Base-by-base conservation (phyloP, 495 filamentous ascomycete genomes). In the Lentithecium fluviatile region DNA sequence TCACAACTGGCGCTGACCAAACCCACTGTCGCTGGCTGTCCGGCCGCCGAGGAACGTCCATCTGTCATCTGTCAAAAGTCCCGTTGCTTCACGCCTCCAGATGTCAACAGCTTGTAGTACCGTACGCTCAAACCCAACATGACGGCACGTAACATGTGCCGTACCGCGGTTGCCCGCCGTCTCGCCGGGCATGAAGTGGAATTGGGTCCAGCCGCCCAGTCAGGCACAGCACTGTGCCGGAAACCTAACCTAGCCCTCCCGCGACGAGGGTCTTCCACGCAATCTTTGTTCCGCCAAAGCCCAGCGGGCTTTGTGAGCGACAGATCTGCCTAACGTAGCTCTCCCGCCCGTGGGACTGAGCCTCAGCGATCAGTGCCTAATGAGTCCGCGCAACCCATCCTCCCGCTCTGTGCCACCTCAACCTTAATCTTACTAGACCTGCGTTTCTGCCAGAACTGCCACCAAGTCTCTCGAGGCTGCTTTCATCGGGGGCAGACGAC, bases 241-340 rank as follows among this genome's bases (percentile, higher is more conserved):
- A 38, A 24, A 24, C 45, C 56, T 43, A 45, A 32, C 29, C 29
- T 48, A 48, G 54, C 54, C 17, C 40, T 48, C 54, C 42, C 40
- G 25, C 42, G 25, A 32, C 40, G 46, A 49, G 17, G 7, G 17
- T 49, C 46, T 23, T 49, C 19, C 23, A 49, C 5, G 29, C 29
- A 32, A 10, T 3, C 29, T 32, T 3, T n/a, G n/a, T n/a, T n/a
- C n/a, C 36, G 15, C 36, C 36, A 15, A 7, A 15, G 36, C 36
- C 36, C 36, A 38, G 36, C 8, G 40, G 40, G 15, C 19, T 20
- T 13, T 6, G 40, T 6, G 6, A 43, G 40, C 17, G 37, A 29
- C 36, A 34, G 58, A 61, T 61, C 49, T 54, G 58, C 58, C 58
- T 48, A 40, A 21, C 58, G 50, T 47, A 46, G 58, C 58, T 54